Base-by-base conservation (phyloP, 345 rosid species). In the Populus deltoides region DNA sequence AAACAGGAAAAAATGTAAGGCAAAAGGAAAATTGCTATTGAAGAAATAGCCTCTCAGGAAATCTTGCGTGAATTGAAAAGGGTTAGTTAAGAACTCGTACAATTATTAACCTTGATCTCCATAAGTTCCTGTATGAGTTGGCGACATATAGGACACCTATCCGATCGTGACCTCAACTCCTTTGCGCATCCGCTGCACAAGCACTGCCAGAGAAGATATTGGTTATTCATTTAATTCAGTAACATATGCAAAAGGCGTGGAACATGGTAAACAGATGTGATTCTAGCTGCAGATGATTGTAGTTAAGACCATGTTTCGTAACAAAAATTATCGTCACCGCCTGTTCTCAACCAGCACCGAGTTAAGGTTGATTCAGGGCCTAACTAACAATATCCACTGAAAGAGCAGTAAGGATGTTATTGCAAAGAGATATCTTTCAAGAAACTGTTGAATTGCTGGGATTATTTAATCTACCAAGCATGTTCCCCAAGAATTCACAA, bases 161-260 rank as follows among this genome's bases (percentile, higher is more conserved):
- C 77, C 12, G 85, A 74, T 53, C 75, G 81, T 33, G 73, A 66
- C 78, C 75, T 71, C 83, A 84, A 76, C 39, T 63, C 72, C 74
- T 80, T 70, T 4, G 87, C 86, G 80, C 87, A 86, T 29, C 77
- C 85, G 51, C 81, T 68, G 74, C 83, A 86, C 68, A 84, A 55
- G 61, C 86, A 84, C 86, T 84, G 80, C 24, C 68, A 59, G 12
- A 35, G 27, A 15, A 55, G 80, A 63, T 9, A n/a, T 24, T 1
- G 25, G 65, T 10, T 59, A 24, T n/a, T 57, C 24, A 10, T 24
- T 59, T 59, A 24, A 4, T 59, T 24, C 65, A 59, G 29, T 10
- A 24, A n/a, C 29, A 59, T 1, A 24, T 24, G 29, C 65, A n/a
- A 24, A 3, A 59, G 3, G 16, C 29, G 0, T 1, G 6, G 53